phyloP scores from a whole-genome alignment of 2,329 filamentous ascomycete species.

The Leptographium procerum region DNA sequence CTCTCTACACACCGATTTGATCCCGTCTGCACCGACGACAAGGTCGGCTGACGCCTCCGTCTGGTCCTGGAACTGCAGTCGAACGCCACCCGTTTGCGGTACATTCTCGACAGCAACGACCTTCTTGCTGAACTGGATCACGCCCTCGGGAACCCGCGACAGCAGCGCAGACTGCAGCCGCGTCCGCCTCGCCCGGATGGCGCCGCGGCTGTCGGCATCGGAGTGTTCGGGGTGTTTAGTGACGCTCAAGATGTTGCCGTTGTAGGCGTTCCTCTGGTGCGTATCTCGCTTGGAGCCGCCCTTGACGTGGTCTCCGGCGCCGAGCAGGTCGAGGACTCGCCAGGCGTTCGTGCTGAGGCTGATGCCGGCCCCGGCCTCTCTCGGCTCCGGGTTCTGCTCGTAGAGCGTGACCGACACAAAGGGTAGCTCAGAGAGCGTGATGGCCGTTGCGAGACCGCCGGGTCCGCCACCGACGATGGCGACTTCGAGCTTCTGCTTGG shows the following conservation, averaged over 20 bases:
- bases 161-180: neutral
- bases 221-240: neutral
- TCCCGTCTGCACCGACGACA: neutral
- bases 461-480: neutral
- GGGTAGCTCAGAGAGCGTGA: neutral
- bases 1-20: neutral
- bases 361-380: neutral
- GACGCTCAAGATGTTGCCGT: neutral
- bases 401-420: conserved; percentile 1
- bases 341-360: neutral
- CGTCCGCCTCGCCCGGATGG: neutral
- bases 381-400: neutral
- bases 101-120: neutral
- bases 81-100: neutral
- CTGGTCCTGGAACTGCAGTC: neutral
- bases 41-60: neutral
- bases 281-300: neutral
- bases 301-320: neutral
- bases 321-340: conserved; percentile 1
- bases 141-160: neutral
- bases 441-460: neutral
- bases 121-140: neutral
- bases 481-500: too few relatives aligned
- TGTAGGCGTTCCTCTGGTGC: conserved; percentile 1
- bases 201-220: neutral